Base-by-base conservation (phyloP, 2,329 filamentous ascomycete genomes). In the Penicillium sp. region DNA sequence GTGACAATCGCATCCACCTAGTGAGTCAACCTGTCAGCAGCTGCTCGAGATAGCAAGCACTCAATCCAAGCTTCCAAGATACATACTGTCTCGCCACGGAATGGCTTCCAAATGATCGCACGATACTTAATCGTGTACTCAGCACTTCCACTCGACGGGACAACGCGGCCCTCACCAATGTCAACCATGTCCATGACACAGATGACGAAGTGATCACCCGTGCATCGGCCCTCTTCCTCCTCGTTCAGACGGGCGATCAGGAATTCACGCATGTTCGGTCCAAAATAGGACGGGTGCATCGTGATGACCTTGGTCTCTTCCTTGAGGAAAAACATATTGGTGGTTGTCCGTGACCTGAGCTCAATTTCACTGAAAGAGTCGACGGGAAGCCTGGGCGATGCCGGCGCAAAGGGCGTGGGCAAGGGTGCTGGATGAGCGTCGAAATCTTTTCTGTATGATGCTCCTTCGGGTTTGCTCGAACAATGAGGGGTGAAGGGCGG, bases 181-280 rank as follows among this genome's bases (percentile, higher is more conserved):
- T 97, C 91, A 72, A 96, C 93, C 52, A 93, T 91, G 78, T 97
- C 93, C 87, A 99, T 94, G 72, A 99, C 96, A 74, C 93, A 95
- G 71, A 99, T 95, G 74, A 99, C 96, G 79, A 95, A 98, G 83
- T 96, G 97, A 76, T 92, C 92, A 60, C 95, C 95, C 3, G 93
- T 95, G 78, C 93, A 97, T 45, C 91, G 94, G 26, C 95, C 95
- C 80, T 99, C 95, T 64, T 97, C 92, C 75, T 98, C 94, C 73
- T 91, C 89, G 66, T 97, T 85, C 30, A 99, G 87, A 78, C 94
- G 93, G 69, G 90, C 89, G 55, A 91, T 94, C 43, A 99, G 91
- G 71, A 96, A 89, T 69, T 96, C 90, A 71, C 94, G 89, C 83
- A 97, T 96, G 75, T 95, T 92, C 65, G 92, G 89, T 60, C 93